Evolutionary conservation across 148 eudicot genomes (phyloP).

Genomic region (Chenopodium suecicum): DNA sequence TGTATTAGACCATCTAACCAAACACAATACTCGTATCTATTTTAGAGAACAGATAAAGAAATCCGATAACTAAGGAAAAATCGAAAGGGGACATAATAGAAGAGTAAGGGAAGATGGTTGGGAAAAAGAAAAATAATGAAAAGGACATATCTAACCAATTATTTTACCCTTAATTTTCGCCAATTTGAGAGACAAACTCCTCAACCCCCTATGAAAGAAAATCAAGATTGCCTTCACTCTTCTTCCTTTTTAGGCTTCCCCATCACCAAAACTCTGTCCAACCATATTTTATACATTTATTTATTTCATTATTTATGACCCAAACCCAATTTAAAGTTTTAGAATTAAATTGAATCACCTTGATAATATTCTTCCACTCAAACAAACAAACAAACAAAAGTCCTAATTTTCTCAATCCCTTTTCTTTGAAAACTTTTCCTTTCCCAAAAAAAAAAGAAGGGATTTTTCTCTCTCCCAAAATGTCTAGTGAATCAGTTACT

Average conservation of each 20-base stretch:
- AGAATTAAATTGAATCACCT: background rate
- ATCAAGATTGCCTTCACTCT: background rate
- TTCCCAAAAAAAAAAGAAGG: background rate
- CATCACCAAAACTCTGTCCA: background rate
- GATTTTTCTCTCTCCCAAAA: conserved; percentile 7
- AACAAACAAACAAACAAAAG: background rate
- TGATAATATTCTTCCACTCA: background rate
- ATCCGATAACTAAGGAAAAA: too few species aligned
- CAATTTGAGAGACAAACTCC: background rate
- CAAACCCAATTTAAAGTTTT: conserved; percentile 8
- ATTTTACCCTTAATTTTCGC: background rate
- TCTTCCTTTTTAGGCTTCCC: background rate
- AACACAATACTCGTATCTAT: too few species aligned
- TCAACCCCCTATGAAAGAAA: background rate
- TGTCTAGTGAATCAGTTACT: conserved; percentile 32
- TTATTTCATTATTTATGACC: conserved; percentile 7
- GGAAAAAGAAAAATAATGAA: background rate
- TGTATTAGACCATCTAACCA: too few species aligned
- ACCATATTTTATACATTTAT: background rate
- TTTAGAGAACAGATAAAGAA: too few species aligned
- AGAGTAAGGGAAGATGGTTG: too few species aligned
- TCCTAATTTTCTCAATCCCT: background rate
- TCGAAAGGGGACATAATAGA: too few species aligned
- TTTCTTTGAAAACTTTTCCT: conserved; percentile 15
- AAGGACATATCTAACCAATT: background rate